Evolutionary conservation across 768 basidiomycete genomes (phyloP).

Genomic region (Cubamyces lactineus): DNA sequence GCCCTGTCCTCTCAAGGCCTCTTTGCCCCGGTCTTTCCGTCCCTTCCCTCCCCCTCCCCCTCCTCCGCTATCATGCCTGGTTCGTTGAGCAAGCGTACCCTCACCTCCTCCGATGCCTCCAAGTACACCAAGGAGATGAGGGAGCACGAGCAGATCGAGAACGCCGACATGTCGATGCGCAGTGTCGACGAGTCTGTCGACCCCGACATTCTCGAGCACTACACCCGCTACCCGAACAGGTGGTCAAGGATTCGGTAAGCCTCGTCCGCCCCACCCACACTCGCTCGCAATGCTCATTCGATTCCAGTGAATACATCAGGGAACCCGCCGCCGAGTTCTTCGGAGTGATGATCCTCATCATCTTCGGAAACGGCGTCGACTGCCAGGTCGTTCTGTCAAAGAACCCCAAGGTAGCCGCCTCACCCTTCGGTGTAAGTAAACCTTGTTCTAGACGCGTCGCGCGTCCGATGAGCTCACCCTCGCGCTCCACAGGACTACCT

Average conservation of each 20-base stretch:
- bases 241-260: conserved; percentile 61
- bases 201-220: conserved; percentile 32
- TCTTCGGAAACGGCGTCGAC: conserved; percentile 61
- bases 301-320: conserved; percentile 40
- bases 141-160: conserved; percentile 17
- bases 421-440: conserved; percentile 54
- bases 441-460: neutral
- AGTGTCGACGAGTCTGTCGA: neutral
- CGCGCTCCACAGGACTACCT: conserved; percentile 43
- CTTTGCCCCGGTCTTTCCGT: conserved; percentile 7
- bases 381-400: conserved; percentile 59
- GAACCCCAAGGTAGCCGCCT: conserved; percentile 47
- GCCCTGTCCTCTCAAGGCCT: neutral
- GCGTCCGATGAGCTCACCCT: neutral
- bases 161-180: neutral
- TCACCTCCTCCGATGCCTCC: conserved; percentile 21
- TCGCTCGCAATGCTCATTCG: neutral
- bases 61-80: conserved; percentile 18
- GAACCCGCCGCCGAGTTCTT: conserved; percentile 70
- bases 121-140: conserved; percentile 13
- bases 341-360: conserved; percentile 58
- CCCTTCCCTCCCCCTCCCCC: conserved; percentile 1
- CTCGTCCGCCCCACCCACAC: neutral
- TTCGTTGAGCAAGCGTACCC: conserved; percentile 9
- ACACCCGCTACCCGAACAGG: conserved; percentile 48